Conservation (phyloP, 805 yeast genomes). For the Candida ulmi region DNA sequence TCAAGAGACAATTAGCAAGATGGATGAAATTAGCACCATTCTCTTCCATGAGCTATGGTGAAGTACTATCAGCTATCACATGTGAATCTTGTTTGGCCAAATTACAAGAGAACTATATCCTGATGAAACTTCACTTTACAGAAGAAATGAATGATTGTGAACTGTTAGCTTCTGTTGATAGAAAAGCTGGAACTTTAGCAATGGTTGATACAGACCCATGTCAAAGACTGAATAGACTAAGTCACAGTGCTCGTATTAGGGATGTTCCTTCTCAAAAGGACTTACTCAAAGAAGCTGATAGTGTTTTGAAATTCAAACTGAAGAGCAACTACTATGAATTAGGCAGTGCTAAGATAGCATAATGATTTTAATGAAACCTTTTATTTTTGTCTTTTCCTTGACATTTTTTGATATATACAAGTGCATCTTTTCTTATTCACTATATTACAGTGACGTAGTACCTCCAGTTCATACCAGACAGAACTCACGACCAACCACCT, state of each 20-base stretch:
- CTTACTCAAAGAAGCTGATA: not conserved
- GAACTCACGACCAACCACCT: conserved; percentile 18
- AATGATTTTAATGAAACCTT: too few species aligned
- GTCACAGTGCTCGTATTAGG: too few species aligned
- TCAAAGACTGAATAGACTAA: not conserved
- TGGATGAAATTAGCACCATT: conserved; percentile 20
- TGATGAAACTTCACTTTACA: conserved; percentile 12
- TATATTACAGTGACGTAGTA: too few species aligned
- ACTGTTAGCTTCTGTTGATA: conserved; percentile 13
- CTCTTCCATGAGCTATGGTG: conserved; percentile 3
- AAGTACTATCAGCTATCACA: conserved; percentile 4
- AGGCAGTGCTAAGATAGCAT: not conserved
- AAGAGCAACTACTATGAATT: not conserved
- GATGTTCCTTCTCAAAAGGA: not conserved
- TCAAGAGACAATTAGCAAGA: conserved; percentile 13
- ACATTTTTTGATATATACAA: not conserved
- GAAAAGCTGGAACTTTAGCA: conserved; percentile 11
- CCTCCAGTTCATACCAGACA: too few species aligned
- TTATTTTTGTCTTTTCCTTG: too few species aligned
- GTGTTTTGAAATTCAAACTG: not conserved
- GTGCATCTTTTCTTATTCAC: not conserved
- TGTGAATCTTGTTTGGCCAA: conserved; percentile 14
- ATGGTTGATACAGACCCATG: conserved; percentile 10
- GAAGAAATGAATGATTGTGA: conserved; percentile 6
- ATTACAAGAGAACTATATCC: conserved; percentile 10